Base-by-base conservation (phyloP, 768 basidiomycete genomes). In the Pleurotus cornucopiae region DNA sequence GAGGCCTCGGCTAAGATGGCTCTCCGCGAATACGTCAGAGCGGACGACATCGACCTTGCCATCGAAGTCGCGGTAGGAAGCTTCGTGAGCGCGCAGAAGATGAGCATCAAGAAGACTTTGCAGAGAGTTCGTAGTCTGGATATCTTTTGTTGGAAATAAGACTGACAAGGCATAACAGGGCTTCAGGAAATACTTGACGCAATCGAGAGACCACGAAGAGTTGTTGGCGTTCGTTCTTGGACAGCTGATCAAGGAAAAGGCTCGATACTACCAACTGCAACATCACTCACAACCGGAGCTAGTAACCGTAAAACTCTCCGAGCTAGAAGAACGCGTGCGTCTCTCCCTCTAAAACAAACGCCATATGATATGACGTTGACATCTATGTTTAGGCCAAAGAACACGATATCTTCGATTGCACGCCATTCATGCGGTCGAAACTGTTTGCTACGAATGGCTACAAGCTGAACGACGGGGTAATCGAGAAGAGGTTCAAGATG, bases 1-100 rank as follows among this genome's bases (percentile, higher is more conserved):
- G 97, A 99, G 71, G 96, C 97, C 12, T 94, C 91, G 66, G 97
- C 97, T 20, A 97, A 96, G 78, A 98, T 99, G 97, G 86, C 95
- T 48, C 75, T 99, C 59, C 81, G 97, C 53, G 96, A 98, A 71
- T 98, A 93, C 65, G 97, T 98, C 30, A 83, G 97, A 46, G 78
- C 88, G 39, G 97, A 98, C 69, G 97, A 99, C 67, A 94, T 99
- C 63, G 94, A 99, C 69, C 75, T 98, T 51, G 96, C 97, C 1
- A 98, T 99, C 60, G 93, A 93, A 64, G 95, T 98, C 46, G 91
- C 93, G 2, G 85, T 99, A 25, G 88, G 88, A 52, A 94, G 91
- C 73, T 99, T 99, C 69, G 92, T 99, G 57, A 95, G 73, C 62
- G 90, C 97, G 23, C 97, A 99, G 70, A 99, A 99, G 78, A 88